Percentiles rank a stretch among this genome's conserved stretches.
Evolutionary conservation across 2,329 filamentous ascomycete genomes (phyloP).

Genomic region (Bipolaris gigantea): DNA sequence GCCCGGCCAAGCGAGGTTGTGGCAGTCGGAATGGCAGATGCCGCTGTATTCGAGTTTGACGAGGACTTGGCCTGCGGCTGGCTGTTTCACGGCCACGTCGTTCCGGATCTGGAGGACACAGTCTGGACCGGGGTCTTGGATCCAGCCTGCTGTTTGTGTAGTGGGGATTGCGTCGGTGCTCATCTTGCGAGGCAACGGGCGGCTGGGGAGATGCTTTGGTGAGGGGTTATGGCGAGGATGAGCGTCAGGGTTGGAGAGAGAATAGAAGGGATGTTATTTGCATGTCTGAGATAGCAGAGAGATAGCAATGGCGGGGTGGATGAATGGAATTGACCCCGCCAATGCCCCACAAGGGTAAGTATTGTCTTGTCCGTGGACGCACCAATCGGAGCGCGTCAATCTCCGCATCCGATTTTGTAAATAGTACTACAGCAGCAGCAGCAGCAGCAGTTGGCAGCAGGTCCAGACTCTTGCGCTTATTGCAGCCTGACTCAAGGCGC

Average conservation of each 20-base stretch:
- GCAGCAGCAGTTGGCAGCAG: not conserved
- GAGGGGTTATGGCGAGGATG: too few species aligned
- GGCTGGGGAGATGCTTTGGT: not conserved
- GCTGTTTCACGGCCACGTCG: slow-evolving; percentile 44
- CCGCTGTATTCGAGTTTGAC: slow-evolving; percentile 53
- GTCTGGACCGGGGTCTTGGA: slow-evolving; percentile 40
- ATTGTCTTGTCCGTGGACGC: not conserved
- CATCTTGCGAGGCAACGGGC: not conserved
- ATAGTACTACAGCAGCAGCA: too few species aligned
- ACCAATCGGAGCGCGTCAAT: slow-evolving; percentile 13
- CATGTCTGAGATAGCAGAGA: not conserved
- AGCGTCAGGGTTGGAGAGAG: not conserved
- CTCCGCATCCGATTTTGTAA: slow-evolving; percentile 3
- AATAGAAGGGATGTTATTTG: not conserved
- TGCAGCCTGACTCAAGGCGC: not conserved
- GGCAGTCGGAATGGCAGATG: slow-evolving; percentile 53
- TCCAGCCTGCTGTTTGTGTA: slow-evolving; percentile 43
- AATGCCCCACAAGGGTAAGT: slow-evolving; percentile 1
- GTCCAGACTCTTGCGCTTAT: not conserved
- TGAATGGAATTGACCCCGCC: slow-evolving; percentile 6
- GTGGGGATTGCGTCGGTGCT: slow-evolving; percentile 26
- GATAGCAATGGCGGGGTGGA: not conserved
- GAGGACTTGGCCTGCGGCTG: slow-evolving; percentile 47
- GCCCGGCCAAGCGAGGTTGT: slow-evolving; percentile 49
- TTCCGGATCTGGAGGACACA: slow-evolving; percentile 43